Evolutionary conservation across 352 stramenopile genomes (phyloP).

Genomic region (Phytophthora brassicae): DNA sequence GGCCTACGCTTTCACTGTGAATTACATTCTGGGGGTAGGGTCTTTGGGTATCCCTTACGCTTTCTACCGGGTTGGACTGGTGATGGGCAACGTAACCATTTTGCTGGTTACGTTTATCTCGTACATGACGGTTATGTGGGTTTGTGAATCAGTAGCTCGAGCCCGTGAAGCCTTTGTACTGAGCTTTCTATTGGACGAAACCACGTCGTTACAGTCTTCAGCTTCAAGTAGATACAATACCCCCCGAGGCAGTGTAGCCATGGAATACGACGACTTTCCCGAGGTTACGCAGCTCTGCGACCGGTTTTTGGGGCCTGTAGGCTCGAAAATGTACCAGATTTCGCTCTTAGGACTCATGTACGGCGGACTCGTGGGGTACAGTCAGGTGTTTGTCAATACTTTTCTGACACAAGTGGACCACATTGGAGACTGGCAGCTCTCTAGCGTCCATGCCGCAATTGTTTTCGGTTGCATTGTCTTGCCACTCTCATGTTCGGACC

Average conservation of each 20-base stretch:
- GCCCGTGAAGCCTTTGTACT: slow-evolving; percentile 50
- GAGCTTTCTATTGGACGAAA: slow-evolving; percentile 37
- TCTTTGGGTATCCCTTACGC: slow-evolving; percentile 89
- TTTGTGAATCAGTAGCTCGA: slow-evolving; percentile 73
- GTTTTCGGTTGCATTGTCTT: slow-evolving; percentile 86
- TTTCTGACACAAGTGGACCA: slow-evolving; percentile 73
- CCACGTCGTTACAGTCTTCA: slow-evolving; percentile 25
- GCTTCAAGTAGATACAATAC: not conserved
- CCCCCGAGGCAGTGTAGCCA: slow-evolving; percentile 4
- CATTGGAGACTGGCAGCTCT: slow-evolving; percentile 51
- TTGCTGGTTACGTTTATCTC: slow-evolving; percentile 76
- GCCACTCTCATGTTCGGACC: slow-evolving; percentile 85
- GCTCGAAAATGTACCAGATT: slow-evolving; percentile 81
- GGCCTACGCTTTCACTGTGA: slow-evolving; percentile 90
- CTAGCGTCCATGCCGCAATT: slow-evolving; percentile 54
- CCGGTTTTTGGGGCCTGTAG: slow-evolving; percentile 60
- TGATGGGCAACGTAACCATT: slow-evolving; percentile 79
- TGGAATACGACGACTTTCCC: slow-evolving; percentile 62
- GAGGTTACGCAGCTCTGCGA: slow-evolving; percentile 83
- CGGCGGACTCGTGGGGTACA: slow-evolving; percentile 86
- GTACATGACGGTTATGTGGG: slow-evolving; percentile 91
- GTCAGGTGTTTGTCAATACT: slow-evolving; percentile 90
- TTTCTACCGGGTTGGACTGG: slow-evolving; percentile 76
- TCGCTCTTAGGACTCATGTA: slow-evolving; percentile 90
- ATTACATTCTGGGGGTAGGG: slow-evolving; percentile 93